These are phyloP conservation scores for Closterium sp. DNA, from an alignment of 139 green algal genomes.

Conservation along the genomic window DNA sequence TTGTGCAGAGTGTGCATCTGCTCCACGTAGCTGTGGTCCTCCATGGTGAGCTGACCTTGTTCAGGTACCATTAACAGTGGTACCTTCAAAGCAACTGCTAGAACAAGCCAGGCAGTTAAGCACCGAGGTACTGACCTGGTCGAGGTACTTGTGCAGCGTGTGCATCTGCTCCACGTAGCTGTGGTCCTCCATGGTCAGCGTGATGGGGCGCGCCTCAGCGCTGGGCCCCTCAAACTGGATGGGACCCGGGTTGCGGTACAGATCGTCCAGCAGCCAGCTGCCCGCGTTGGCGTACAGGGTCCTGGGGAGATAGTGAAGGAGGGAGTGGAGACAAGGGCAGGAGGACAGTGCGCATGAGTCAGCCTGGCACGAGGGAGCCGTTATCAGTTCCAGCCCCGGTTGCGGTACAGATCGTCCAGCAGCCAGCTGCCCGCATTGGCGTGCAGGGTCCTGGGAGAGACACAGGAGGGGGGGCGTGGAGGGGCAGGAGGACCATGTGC, in stretches of 20 bases:
- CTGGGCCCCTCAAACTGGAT: constrained; percentile 59
- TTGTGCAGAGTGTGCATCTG: neutral
- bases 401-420: constrained; percentile 53
- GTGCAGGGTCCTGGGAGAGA: neutral
- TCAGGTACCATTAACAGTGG: too few relatives aligned
- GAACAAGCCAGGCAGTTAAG: too few relatives aligned
- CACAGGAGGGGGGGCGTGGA: too few relatives aligned
- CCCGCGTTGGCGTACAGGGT: neutral
- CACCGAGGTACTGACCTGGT: too few relatives aligned
- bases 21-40: constrained; percentile 4
- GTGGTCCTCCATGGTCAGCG: constrained; percentile 56
- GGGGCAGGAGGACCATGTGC: too few relatives aligned
- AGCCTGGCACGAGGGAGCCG: too few relatives aligned
- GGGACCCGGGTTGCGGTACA: constrained; percentile 58
- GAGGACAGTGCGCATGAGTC: neutral
- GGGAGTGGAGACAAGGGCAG: neutral
- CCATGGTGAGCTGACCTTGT: neutral
- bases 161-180: too few relatives aligned
- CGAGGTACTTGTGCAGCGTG: too few relatives aligned
- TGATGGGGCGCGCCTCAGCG: constrained; percentile 52
- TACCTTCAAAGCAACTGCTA: too few relatives aligned
- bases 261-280: constrained; percentile 48
- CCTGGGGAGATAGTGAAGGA: neutral
- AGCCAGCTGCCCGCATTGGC: constrained; percentile 42
- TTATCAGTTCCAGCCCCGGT: constrained; percentile 27